Conservation (phyloP, 306 rosid species). For the Ormosia emarginata region DNA sequence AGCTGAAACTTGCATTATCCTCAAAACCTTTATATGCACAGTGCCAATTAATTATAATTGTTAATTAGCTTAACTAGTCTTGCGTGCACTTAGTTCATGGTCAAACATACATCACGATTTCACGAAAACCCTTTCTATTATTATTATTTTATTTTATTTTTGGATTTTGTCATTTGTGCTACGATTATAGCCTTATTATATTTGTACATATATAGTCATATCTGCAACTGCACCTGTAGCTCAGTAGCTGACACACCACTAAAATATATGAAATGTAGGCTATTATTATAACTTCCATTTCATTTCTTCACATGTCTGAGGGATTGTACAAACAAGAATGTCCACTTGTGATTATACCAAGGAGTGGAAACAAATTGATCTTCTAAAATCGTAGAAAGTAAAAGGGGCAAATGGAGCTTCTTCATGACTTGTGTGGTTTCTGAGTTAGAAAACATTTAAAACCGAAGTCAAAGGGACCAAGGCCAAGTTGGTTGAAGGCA, state of each 20-base stretch:
- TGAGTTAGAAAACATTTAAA: constrained; percentile 35
- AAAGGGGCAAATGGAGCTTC: constrained; percentile 25
- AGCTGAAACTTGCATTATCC: neutral
- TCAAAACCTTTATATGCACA: neutral
- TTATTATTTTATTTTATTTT: neutral
- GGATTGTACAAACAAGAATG: constrained; percentile 44
- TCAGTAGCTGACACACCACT: neutral
- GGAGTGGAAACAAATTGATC: constrained; percentile 33
- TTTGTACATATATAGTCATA: neutral
- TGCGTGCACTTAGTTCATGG: neutral
- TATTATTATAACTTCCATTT: constrained; percentile 28
- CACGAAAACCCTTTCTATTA: neutral
- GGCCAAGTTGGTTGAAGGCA: constrained; percentile 65
- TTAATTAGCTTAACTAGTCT: neutral
- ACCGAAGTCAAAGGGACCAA: constrained; percentile 50
- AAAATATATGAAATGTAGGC: neutral
- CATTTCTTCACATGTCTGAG: constrained; percentile 14
- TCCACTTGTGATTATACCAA: constrained; percentile 21
- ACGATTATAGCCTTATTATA: neutral
- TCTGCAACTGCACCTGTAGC: neutral
- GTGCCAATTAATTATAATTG: neutral
- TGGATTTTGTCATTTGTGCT: neutral
- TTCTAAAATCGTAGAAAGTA: constrained; percentile 11
- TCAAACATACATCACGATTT: neutral
- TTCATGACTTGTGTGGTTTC: constrained; percentile 37